These are phyloP conservation scores for Trichophyton simii DNA, from an alignment of 2,329 filamentous ascomycete species.

Conservation along the genomic window DNA sequence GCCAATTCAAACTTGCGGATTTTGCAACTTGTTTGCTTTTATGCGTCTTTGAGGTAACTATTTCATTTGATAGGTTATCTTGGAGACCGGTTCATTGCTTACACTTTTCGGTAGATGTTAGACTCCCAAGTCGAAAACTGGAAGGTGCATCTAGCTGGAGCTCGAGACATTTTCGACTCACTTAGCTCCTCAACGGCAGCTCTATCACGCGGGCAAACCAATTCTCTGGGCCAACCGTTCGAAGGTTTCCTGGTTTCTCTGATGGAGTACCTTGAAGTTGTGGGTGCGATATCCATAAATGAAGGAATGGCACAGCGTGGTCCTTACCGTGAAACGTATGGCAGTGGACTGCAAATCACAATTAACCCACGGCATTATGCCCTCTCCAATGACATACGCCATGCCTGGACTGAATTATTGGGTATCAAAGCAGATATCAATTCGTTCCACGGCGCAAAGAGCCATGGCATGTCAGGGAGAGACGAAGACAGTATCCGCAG, in stretches of 20 bases:
- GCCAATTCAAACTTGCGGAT: slow-evolving; percentile 20
- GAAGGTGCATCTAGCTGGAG: slow-evolving; percentile 29
- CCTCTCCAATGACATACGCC: not conserved
- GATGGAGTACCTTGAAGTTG: slow-evolving; percentile 30
- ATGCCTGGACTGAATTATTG: not conserved
- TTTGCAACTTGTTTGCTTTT: slow-evolving; percentile 26
- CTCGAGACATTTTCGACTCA: slow-evolving; percentile 27
- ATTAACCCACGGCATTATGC: not conserved
- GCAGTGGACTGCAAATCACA: not conserved
- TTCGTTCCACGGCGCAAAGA: not conserved
- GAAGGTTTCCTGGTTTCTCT: slow-evolving; percentile 29
- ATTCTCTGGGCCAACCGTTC: slow-evolving; percentile 19
- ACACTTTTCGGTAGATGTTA: slow-evolving; percentile 22
- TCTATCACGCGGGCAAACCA: slow-evolving; percentile 8
- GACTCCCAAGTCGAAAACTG: slow-evolving; percentile 28
- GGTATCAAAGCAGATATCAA: not conserved
- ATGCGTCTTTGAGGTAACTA: slow-evolving; percentile 24
- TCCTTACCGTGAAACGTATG: slow-evolving; percentile 27
- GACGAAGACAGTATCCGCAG: not conserved
- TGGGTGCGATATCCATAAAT: slow-evolving; percentile 27
- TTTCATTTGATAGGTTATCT: not conserved
- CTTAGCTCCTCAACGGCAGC: slow-evolving; percentile 11
- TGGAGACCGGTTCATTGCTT: not conserved
- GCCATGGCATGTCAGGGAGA: not conserved
- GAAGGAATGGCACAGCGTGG: slow-evolving; percentile 28